Conservation (phyloP, 169 alveolate species). For the Eimeria maxima region DNA sequence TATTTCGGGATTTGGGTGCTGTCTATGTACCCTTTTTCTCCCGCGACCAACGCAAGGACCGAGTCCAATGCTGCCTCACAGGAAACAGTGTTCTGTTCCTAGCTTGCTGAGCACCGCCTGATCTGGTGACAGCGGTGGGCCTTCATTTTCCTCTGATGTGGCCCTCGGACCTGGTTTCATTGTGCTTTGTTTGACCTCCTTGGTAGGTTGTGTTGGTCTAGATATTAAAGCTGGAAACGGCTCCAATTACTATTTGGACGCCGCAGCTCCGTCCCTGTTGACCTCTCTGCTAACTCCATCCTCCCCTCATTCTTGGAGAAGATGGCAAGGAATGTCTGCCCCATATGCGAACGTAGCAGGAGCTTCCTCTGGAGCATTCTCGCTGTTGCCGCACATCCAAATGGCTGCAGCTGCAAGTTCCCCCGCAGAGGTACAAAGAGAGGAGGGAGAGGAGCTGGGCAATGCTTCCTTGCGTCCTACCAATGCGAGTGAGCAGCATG, state of each 20-base stretch:
- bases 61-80: not conserved
- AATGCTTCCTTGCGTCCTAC: not conserved
- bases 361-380: not conserved
- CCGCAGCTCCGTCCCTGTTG: not conserved
- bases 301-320: not conserved
- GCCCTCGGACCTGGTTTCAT: not conserved
- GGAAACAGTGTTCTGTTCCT: not conserved
- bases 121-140: not conserved
- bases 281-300: conserved; percentile 16
- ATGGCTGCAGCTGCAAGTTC: conserved; percentile 19
- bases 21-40: not conserved
- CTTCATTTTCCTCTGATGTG: not conserved
- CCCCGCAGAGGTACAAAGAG: not conserved
- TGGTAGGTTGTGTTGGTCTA: conserved; percentile 40
- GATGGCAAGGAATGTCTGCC: not conserved
- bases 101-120: not conserved
- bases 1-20: not conserved
- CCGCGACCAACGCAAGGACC: not conserved
- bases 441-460: not conserved
- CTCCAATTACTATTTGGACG: not conserved
- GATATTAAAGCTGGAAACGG: not conserved
- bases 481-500: not conserved
- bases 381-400: conserved; percentile 28
- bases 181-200: not conserved
- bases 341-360: not conserved